phyloP scores from a whole-genome alignment of 257 asterid species.

The Capsicum rhomboideum region DNA sequence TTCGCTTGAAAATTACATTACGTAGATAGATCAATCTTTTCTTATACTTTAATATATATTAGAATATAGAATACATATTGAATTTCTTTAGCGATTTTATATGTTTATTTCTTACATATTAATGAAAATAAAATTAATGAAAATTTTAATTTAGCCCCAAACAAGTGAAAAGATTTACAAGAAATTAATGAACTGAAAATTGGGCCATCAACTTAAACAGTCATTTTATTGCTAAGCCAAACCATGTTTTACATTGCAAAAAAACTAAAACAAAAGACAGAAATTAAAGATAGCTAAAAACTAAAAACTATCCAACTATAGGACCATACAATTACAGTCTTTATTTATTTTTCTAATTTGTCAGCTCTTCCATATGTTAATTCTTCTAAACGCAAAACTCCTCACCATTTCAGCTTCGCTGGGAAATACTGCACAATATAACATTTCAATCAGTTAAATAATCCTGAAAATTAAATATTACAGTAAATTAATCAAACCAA shows the following conservation, averaged over 20 bases:
- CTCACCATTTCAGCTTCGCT: conserved; percentile 43
- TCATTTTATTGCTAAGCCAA: not conserved
- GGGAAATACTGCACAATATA: conserved; percentile 46
- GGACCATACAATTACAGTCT: not conserved
- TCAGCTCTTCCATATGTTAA: not conserved
- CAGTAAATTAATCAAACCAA: not conserved
- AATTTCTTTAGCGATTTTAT: too few relatives aligned
- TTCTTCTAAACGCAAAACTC: not conserved
- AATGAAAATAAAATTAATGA: too few relatives aligned
- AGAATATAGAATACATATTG: too few relatives aligned
- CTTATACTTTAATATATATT: too few relatives aligned
- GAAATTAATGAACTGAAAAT: too few relatives aligned
- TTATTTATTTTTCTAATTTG: not conserved
- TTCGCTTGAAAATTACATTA: too few relatives aligned
- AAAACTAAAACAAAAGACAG: not conserved
- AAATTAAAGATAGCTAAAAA: not conserved
- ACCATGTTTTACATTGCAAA: not conserved
- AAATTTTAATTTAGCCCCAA: too few relatives aligned
- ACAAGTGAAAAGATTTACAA: too few relatives aligned
- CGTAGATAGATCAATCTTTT: too few relatives aligned
- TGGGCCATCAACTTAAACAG: not conserved
- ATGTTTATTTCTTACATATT: too few relatives aligned
- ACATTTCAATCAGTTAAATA: not conserved
- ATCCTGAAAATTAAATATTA: not conserved
- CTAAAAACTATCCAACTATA: not conserved